These are phyloP conservation scores for Salix exigua DNA, from an alignment of 345 rosid species.

Conservation along the genomic window DNA sequence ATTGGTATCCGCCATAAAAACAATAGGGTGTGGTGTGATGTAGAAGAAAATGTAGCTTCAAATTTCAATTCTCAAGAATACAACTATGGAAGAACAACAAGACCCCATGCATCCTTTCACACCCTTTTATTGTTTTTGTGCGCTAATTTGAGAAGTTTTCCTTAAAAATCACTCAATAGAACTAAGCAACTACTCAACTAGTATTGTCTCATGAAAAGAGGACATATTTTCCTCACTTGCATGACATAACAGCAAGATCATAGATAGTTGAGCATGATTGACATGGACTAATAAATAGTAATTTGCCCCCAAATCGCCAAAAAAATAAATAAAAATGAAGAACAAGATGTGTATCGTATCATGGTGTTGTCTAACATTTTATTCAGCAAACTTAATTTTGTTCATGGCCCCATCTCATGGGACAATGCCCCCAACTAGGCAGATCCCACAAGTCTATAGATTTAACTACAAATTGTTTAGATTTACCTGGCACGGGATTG, in stretches of 20 bases:
- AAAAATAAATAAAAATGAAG: background rate
- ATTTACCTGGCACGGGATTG: no score
- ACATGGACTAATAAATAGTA: slow-evolving; percentile 20
- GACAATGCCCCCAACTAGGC: background rate
- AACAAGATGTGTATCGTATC: slow-evolving; percentile 12
- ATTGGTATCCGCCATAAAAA: background rate
- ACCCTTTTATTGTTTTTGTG: background rate
- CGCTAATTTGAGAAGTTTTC: background rate
- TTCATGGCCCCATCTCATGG: background rate
- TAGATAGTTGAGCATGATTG: slow-evolving; percentile 4
- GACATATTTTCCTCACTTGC: background rate
- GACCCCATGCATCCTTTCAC: no score
- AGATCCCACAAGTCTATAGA: background rate
- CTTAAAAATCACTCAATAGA: background rate
- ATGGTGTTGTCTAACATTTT: slow-evolving; percentile 6
- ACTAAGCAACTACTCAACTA: background rate
- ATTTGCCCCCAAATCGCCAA: background rate
- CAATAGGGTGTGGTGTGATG: background rate
- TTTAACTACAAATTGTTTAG: background rate
- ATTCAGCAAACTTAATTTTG: slow-evolving; percentile 4
- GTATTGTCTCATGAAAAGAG: background rate
- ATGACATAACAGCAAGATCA: background rate
- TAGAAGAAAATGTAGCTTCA: background rate
- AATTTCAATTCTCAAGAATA: background rate
- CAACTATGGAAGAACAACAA: background rate